phyloP scores from a whole-genome alignment of 768 basidiomycete genomes.

The Rhodotorula toruloides region DNA sequence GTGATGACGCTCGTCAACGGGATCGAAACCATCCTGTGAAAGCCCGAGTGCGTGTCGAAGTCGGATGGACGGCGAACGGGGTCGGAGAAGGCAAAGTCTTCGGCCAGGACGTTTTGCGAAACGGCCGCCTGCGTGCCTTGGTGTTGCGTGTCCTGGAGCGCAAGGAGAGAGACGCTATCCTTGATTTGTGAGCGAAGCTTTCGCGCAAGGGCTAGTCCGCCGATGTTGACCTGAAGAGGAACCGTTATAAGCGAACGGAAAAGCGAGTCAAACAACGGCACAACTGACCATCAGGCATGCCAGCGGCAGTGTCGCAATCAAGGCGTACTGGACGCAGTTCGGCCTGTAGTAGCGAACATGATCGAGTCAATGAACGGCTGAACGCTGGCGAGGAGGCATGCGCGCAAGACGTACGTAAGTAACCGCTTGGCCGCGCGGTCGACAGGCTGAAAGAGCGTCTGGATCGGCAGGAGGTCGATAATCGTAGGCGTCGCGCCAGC shows the following conservation, averaged over 20 bases:
- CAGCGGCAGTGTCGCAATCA: neutral
- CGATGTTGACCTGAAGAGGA: neutral
- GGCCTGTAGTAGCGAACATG: neutral
- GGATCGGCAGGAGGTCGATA: neutral
- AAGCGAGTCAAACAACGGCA: neutral
- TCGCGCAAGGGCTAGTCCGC: neutral
- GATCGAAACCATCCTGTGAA: neutral
- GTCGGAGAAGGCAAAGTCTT: neutral
- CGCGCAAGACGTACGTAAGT: neutral
- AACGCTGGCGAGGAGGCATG: too few relatives aligned
- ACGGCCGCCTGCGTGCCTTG: neutral
- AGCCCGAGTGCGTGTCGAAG: neutral
- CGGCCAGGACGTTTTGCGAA: neutral
- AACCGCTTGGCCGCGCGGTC: neutral
- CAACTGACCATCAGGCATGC: neutral
- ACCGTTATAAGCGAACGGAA: neutral
- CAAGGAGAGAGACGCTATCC: neutral
- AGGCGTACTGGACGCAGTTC: neutral
- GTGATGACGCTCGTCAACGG: neutral
- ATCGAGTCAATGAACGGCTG: too few relatives aligned
- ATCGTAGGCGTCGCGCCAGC: neutral
- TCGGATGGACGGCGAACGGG: neutral
- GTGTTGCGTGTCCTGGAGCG: neutral
- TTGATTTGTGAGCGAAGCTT: neutral
- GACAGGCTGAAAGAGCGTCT: neutral